Percentiles rank a stretch among this genome's conserved stretches.
Conservation (phyloP, 805 yeast genomes). For the Limtongia smithiae region DNA sequence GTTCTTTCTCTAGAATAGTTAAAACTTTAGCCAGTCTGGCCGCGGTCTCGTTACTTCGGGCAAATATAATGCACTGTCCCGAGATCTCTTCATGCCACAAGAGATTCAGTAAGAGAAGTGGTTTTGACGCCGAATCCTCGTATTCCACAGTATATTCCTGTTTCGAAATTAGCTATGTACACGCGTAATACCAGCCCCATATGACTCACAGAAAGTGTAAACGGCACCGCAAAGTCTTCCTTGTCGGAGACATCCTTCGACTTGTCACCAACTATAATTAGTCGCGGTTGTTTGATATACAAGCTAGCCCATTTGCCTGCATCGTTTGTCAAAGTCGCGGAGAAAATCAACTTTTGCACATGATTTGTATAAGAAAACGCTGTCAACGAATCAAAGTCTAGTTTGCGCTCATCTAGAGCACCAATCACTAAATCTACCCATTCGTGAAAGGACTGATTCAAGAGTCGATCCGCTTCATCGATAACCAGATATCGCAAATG, state of each 20-base stretch:
- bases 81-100: constrained; percentile 39
- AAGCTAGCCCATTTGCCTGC: constrained; percentile 78
- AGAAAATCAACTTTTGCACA: constrained; percentile 66
- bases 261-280: constrained; percentile 64
- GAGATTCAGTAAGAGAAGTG: constrained; percentile 63
- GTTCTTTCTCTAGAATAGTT: constrained; percentile 39
- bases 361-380: constrained; percentile 20
- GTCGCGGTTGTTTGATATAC: constrained; percentile 64
- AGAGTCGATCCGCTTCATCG: constrained; percentile 96
- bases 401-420: constrained; percentile 26
- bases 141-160: constrained; percentile 38
- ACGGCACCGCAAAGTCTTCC: constrained; percentile 40
- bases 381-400: constrained; percentile 6
- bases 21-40: constrained; percentile 70
- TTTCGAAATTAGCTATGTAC: not conserved
- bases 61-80: constrained; percentile 54
- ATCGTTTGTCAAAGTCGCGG: constrained; percentile 92
- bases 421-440: constrained; percentile 61
- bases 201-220: constrained; percentile 31
- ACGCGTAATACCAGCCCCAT: not conserved
- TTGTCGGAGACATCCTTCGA: constrained; percentile 16
- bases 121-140: constrained; percentile 50
- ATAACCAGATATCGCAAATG: constrained; percentile 78
- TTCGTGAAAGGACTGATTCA: constrained; percentile 88
- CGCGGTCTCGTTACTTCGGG: constrained; percentile 80